These are phyloP conservation scores for Lodderomyces jiufengensis DNA, from an alignment of 1,139 yeast species.

Conservation along the genomic window DNA sequence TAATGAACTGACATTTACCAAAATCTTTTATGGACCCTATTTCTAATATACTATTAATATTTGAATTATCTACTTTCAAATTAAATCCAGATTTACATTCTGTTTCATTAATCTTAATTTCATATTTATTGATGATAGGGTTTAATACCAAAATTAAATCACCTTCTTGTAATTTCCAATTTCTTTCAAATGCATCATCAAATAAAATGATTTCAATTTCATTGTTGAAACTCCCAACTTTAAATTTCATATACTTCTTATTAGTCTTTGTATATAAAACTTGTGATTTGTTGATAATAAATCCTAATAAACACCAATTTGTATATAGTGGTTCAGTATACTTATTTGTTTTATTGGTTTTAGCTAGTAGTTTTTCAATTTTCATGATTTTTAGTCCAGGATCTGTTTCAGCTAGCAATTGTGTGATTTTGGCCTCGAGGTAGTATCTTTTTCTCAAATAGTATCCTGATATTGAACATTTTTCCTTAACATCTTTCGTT, in stretches of 20 bases:
- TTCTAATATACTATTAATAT: slow-evolving; percentile 55
- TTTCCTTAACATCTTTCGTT: slow-evolving; percentile 18
- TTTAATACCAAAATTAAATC: slow-evolving; percentile 71
- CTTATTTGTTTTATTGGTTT: slow-evolving; percentile 59
- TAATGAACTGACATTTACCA: slow-evolving; percentile 60
- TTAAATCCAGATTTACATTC: slow-evolving; percentile 46
- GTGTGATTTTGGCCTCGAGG: slow-evolving; percentile 24
- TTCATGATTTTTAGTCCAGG: slow-evolving; percentile 49
- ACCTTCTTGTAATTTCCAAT: slow-evolving; percentile 72
- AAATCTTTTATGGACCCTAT: slow-evolving; percentile 71
- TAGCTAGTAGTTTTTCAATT: slow-evolving; percentile 57
- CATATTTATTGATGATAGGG: slow-evolving; percentile 49
- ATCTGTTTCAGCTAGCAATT: slow-evolving; percentile 11
- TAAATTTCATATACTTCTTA: slow-evolving; percentile 56
- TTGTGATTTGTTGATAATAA: slow-evolving; percentile 56
- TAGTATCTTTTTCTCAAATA: slow-evolving; percentile 42
- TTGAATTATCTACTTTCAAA: slow-evolving; percentile 48
- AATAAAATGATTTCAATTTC: slow-evolving; percentile 62
- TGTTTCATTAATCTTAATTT: slow-evolving; percentile 6
- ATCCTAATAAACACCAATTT: slow-evolving; percentile 75
- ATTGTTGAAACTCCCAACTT: slow-evolving; percentile 62
- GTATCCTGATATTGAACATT: slow-evolving; percentile 18
- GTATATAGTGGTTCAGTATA: slow-evolving; percentile 65
- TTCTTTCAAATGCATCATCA: slow-evolving; percentile 63
- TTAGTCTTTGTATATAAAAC: slow-evolving; percentile 31